Base-by-base conservation (phyloP, 768 basidiomycete genomes). In the Tricholoma terreum region DNA sequence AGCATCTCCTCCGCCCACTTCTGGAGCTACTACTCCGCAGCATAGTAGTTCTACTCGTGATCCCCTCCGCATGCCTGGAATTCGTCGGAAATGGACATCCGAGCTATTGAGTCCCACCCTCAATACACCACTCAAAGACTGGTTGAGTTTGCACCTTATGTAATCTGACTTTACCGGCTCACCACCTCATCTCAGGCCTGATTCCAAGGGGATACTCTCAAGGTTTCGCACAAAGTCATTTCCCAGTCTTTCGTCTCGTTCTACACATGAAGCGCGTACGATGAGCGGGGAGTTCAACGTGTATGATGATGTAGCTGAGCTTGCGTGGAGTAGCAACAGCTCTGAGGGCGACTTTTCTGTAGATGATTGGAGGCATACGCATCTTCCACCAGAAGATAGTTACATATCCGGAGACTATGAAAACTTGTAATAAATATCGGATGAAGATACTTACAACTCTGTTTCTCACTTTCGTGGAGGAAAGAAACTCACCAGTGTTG, bases 251-350 rank as follows among this genome's bases (percentile, higher is more conserved):
- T 57, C 73, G 6, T 60, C 77, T 0, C 71, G 24, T 27, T 6
- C 24, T 27, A 27, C 24, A 27, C 24, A 27, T 27, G 24, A 27
- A 27, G 24, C 33, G 59, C 70, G 7, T 57, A 61, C 52, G 69
- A 66, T 38, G 58, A 65, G n/a, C 62, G 57, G 24, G 57, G 54
- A 35, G 59, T 65, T 0, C 38, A 54, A 43, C 65, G 62, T 36
- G 66, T 72, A 12, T 59, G 67, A 4, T 56, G 61, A 62, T 15
- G 69, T 38, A 19, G 51, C 67, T 15, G 79, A 77, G 46, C 68
- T 69, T 42, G 65, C 66, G 1, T 85, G 84, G 83, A 83, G 83
- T 61, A 86, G 81, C 52, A 84, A 85, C 63, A 84, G 79, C 54
- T 85, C 81, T 14, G 84, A 81, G 33, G 80, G 78, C 50, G 75